Base-by-base conservation (phyloP, 768 basidiomycete genomes). In the Leccinum disarticulatum region DNA sequence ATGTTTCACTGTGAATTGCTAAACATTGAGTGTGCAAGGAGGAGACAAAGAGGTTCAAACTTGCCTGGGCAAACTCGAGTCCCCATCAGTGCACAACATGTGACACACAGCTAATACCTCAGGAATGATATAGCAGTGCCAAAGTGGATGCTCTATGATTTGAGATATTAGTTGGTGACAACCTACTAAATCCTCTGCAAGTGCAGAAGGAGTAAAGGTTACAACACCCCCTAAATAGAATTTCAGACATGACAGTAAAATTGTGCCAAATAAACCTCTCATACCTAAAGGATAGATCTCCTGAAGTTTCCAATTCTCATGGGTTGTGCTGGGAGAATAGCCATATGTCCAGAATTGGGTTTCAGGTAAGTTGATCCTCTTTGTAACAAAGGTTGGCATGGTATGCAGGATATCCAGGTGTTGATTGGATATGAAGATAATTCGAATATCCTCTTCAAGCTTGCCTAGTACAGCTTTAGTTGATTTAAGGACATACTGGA, bases 271-370 rank as follows among this genome's bases (percentile, higher is more conserved):
- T 25, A 0, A 33, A 1, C 9, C 3, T 19, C 17, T 70, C 81
- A 53, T 66, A 90, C 90, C 90, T 58, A 83, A 70, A 41, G 87
- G 87, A 66, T 83, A 91, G 11, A 92, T 81, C 61, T 87, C 86
- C 33, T 80, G 78, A 8, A 90, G 64, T n/a, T 81, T 82, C 88
- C 87, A 89, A 33, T 77, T 72, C 6, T 76, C 68, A 17, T 77
- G 79, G n/a, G 77, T 70, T 14, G 88, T 73, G 17, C 68, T 77
- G 30, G 81, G 71, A 70, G 88, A 83, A 11, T 86, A 82, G 0
- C 90, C 90, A 73, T 87, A 93, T 1, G 82, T 81, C 67, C 84
- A 83, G 64, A 91, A 90, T 35, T 81, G 83, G 7, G 83, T 66
- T 43, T 83, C 79, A 30, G 77, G 73, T 3, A 72, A 70, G 22